Evolutionary conservation across 2,329 filamentous ascomycete genomes (phyloP).

Genomic region (Calonectria pteridis): DNA sequence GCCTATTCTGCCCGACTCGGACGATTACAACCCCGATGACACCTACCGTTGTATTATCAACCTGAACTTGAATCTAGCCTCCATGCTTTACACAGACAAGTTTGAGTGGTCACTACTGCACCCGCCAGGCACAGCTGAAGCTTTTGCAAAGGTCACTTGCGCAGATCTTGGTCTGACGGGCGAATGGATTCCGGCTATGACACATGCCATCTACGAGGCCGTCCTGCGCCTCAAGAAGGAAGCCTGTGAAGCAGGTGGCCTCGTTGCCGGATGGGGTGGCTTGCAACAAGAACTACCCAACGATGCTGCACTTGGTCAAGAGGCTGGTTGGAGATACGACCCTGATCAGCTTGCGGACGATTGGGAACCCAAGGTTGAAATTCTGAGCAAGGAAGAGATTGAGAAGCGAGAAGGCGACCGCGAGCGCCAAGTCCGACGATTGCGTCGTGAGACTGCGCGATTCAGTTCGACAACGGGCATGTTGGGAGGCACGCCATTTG

Average conservation of each 20-base stretch:
- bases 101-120: conserved; percentile 98
- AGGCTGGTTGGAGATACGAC: conserved; percentile 96
- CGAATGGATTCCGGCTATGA: conserved; percentile 95
- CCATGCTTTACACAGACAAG: conserved; percentile 93
- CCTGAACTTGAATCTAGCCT: conserved; percentile 91
- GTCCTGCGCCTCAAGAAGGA: conserved; percentile 95
- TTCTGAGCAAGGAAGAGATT: conserved; percentile 93
- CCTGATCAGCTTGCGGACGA: conserved; percentile 87
- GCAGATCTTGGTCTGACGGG: conserved; percentile 89
- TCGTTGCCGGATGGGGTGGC: conserved; percentile 80
- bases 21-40: conserved; percentile 89
- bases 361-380: conserved; percentile 87
- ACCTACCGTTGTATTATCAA: conserved; percentile 94
- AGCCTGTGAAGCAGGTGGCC: conserved; percentile 89
- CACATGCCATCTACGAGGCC: conserved; percentile 97
- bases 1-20: conserved; percentile 70
- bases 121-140: conserved; percentile 90
- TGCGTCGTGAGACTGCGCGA: conserved; percentile 90
- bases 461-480: conserved; percentile 91
- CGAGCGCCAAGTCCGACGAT: conserved; percentile 87
- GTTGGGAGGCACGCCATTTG: conserved; percentile 78
- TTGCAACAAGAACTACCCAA: conserved; percentile 80
- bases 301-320: conserved; percentile 83
- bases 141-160: conserved; percentile 92
- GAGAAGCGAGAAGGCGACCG: conserved; percentile 96